Base-by-base conservation (phyloP, 1,139 yeast genomes). In the Sugiyamaella paludigena region DNA sequence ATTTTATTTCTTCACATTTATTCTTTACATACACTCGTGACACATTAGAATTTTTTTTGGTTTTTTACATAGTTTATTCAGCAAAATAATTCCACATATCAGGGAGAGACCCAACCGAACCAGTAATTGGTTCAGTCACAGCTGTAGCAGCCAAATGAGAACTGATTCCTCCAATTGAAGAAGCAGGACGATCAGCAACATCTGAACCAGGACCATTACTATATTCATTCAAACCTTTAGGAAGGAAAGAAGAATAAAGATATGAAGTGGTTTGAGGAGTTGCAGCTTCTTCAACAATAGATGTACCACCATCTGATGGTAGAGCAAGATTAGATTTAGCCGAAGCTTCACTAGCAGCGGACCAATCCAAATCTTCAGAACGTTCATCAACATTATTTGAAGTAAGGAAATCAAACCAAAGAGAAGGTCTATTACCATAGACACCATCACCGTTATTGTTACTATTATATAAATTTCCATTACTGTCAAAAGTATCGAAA, bases 81-180 rank as follows among this genome's bases (percentile, higher is more conserved):
- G 45, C 45, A 28, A 42, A 42, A 30, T 42, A 42, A 36, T 42
- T 42, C 45, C 45, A 42, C 45, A 42, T 35, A 29, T 42, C 45
- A 35, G 45, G 40, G 19, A 36, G 40, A 4, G 40, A 16, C 10
- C 40, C 24, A 5, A 19, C 24, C 5, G 24, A 36, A 19, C 40
- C 40, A 11, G 35, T 28, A 35, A 35, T 29, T 5, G 43, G 33
- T 2, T 41, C 44, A 27, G 40, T 19, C 24, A 37, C 9, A 35
- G 36, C 4, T 10, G 40, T 24, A 24, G 33, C n/a, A 13, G 26
- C 35, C 12, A 39, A 34, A 7, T 26, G 39, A 28, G 36, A 24
- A 15, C 26, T 27, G 4, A 42, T 19, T 19, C 24, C 40, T 16
- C 26, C 44, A 27, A 38, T 27, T 9, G 45, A 42, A 4, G 40